phyloP scores from a whole-genome alignment of 2,329 filamentous ascomycete species.

The Fusarium luffae region DNA sequence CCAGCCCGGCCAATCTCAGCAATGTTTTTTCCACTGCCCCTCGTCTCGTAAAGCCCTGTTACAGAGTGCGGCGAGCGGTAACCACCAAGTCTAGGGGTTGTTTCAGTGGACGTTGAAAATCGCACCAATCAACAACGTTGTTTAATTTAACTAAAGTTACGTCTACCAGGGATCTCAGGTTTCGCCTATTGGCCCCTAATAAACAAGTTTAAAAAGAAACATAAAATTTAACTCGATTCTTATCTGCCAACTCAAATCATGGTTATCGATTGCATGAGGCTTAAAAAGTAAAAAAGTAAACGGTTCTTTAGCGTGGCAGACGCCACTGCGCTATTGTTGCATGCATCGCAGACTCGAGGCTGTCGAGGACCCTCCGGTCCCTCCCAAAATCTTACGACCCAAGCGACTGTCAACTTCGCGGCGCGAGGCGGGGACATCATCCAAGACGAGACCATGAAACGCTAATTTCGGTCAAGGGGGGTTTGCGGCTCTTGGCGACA shows the following conservation, averaged over 20 bases:
- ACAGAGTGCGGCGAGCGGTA: constrained; percentile 14
- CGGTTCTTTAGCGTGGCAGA: not conserved
- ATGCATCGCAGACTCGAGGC: not conserved
- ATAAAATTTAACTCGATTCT: not conserved
- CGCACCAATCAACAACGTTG: constrained; percentile 16
- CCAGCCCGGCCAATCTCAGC: not conserved
- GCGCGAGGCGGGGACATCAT: not conserved
- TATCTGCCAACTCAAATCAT: not conserved
- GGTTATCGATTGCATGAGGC: not conserved
- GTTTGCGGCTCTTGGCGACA: constrained; percentile 17
- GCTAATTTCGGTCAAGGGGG: constrained; percentile 9
- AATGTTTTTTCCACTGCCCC: not conserved
- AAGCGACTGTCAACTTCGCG: not conserved
- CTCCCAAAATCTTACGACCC: not conserved
- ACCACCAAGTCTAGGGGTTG: not conserved
- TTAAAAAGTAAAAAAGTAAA: not conserved
- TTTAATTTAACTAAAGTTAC: constrained; percentile 6
- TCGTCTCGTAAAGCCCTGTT: constrained; percentile 9
- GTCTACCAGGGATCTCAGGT: not conserved
- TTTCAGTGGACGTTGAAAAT: constrained; percentile 9
- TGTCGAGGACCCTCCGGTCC: not conserved
- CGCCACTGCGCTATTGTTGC: not conserved
- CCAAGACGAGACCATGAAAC: constrained; percentile 15
- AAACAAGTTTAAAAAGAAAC: constrained; percentile 30
- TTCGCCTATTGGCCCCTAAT: not conserved